Evolutionary conservation across 2,329 filamentous ascomycete genomes (phyloP).

Genomic region (Colletotrichum sp.): DNA sequence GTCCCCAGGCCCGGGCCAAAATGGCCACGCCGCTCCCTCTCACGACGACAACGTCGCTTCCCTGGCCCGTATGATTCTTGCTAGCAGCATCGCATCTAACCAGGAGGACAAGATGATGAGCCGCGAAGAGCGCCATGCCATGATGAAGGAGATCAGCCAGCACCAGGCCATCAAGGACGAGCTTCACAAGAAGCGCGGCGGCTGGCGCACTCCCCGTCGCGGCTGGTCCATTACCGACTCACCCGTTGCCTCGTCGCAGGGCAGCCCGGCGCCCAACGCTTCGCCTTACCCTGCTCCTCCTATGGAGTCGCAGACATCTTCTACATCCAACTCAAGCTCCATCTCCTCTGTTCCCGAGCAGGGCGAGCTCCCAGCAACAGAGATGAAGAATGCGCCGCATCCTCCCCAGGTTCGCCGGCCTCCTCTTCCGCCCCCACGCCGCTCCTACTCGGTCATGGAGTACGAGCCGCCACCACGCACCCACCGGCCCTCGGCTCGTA

Average conservation of each 20-base stretch:
- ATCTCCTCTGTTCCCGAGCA: conserved; percentile 22
- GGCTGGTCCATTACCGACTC: conserved; percentile 55
- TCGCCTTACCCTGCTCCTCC: background rate
- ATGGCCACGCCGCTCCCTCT: conserved; percentile 15
- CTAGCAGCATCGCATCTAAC: conserved; percentile 21
- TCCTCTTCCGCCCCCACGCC: conserved; percentile 50
- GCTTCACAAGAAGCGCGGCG: conserved; percentile 37
- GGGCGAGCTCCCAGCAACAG: conserved; percentile 22
- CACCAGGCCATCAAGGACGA: conserved; percentile 43
- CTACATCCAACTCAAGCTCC: background rate
- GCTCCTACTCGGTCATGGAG: conserved; percentile 67
- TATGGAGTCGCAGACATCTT: background rate
- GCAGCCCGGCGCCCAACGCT: background rate
- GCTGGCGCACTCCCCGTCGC: conserved; percentile 45
- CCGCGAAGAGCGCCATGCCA: conserved; percentile 46
- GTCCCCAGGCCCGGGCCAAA: conserved; percentile 23
- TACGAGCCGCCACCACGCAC: conserved; percentile 56
- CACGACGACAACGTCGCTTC: conserved; percentile 22
- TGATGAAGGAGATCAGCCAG: conserved; percentile 40
- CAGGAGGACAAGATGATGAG: conserved; percentile 32
- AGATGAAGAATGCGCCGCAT: conserved; percentile 20
- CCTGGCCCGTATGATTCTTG: conserved; percentile 21
- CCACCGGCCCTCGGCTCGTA: conserved; percentile 49
- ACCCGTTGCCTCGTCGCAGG: conserved; percentile 25
- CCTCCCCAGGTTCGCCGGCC: conserved; percentile 29